A percentile compares a stretch with the other conserved stretches of the same genome.
Evolutionary conservation across 768 basidiomycete species (phyloP).

Genomic region (Leccinum subtestaceum): DNA sequence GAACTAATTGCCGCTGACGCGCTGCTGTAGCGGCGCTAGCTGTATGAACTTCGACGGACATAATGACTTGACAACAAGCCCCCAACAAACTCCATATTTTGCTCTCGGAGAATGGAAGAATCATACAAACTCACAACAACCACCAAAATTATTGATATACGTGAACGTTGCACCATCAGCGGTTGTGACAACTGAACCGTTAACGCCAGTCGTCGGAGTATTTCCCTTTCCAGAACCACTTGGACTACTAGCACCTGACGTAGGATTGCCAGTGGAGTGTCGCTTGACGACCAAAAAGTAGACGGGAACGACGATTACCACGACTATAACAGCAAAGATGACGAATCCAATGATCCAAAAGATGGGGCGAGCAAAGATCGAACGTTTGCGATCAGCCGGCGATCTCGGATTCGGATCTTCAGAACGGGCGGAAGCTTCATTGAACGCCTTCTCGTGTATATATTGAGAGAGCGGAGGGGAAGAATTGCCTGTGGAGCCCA

Average conservation of each 20-base stretch:
- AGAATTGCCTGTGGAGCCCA: slow-evolving; percentile 21
- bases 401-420: neutral
- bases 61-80: neutral
- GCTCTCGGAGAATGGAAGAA: neutral
- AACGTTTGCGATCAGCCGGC: slow-evolving; percentile 13
- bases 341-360: slow-evolving; percentile 31
- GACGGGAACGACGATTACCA: slow-evolving; percentile 44
- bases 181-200: slow-evolving; percentile 63
- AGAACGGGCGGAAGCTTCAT: slow-evolving; percentile 2
- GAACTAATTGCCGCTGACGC: neutral
- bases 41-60: neutral
- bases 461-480: slow-evolving; percentile 23
- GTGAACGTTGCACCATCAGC: slow-evolving; percentile 71
- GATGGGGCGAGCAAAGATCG: slow-evolving; percentile 19
- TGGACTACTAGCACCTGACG: neutral
- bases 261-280: slow-evolving; percentile 8
- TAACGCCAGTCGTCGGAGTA: slow-evolving; percentile 46
- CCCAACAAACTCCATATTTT: neutral
- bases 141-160: slow-evolving; percentile 77
- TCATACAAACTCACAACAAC: slow-evolving; percentile 52
- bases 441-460: slow-evolving; percentile 13
- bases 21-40: neutral
- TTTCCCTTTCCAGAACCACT: slow-evolving; percentile 11
- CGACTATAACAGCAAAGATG: slow-evolving; percentile 30
- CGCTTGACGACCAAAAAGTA: slow-evolving; percentile 31